phyloP scores from a whole-genome alignment of 192 early-diverging fungal species.

The Globomyces pollinis-pini region DNA sequence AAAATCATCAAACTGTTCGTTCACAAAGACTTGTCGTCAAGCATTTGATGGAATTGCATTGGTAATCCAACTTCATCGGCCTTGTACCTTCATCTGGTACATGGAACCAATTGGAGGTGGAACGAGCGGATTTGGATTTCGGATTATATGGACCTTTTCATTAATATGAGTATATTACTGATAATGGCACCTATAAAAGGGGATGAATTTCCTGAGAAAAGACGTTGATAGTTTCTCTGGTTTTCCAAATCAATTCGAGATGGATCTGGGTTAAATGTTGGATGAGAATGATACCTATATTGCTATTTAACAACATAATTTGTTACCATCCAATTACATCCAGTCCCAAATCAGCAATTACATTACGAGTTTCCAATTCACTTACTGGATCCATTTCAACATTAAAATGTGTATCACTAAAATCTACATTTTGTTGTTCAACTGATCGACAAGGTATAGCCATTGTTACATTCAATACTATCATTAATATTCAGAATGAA shows the following conservation, averaged over 20 bases:
- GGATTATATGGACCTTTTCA: conserved; percentile 77
- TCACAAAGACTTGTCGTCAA: neutral
- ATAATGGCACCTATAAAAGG: conserved; percentile 92
- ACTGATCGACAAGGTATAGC: conserved; percentile 74
- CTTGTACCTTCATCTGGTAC: conserved; percentile 2
- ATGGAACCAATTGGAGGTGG: conserved; percentile 79
- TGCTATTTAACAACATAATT: too few species aligned
- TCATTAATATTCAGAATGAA: neutral
- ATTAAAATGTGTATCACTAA: conserved; percentile 48
- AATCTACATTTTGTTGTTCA: conserved; percentile 45
- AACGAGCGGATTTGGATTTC: conserved; percentile 61
- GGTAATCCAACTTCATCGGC: neutral
- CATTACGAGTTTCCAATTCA: conserved; percentile 63
- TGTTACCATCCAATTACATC: conserved; percentile 83
- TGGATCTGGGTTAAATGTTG: conserved; percentile 80
- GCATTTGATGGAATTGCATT: neutral
- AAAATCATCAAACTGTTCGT: neutral
- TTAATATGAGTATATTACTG: conserved; percentile 34
- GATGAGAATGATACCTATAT: conserved; percentile 65
- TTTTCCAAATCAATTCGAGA: conserved; percentile 85
- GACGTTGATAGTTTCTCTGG: conserved; percentile 74
- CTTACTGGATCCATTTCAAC: conserved; percentile 86
- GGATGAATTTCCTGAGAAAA: conserved; percentile 37
- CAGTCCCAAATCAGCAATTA: conserved; percentile 65
- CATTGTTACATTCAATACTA: conserved; percentile 51